Evolutionary conservation across 176 grass and related monocot genomes (phyloP), one percentile per base, ranked within the genome.

Genomic region (Musa schizocarpa): DNA sequence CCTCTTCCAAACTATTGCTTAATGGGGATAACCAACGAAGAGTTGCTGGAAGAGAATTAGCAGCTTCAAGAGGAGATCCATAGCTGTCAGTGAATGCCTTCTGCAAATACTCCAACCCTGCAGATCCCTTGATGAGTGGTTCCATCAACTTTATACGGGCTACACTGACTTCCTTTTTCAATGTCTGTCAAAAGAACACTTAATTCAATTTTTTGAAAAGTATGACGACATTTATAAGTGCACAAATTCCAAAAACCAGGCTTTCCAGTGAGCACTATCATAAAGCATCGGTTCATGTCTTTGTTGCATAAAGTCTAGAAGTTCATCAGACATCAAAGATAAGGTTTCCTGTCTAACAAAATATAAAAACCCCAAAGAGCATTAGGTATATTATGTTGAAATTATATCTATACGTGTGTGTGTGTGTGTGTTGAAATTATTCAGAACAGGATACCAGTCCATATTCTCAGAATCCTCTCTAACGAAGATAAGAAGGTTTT

Each of bases 81-180:
- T 86, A 89, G 27, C 71, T 88, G 73, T 92, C 88, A 22, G 82
- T 10, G 78, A 99, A 99, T 77, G 90, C 95, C 73, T 99, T 89
- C 71, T 91, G 88, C 77, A 99, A 82, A 74, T 99, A 99, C 65
- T 92, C 90, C 50, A 92, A 78, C 82, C 95, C 95, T 9, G 76
- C 86, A 74, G 86, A 87, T 24, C 88, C 90, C 85, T 89, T 90
- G 71, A 99, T 79, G 43, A 91, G 81, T 0, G 88, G 95, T 73
- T 94, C 82, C 75, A 94, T 76, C 70, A 94, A 71, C 68, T 94
- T 86, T 65, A 99, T 89, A 50, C 71, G 90, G 52, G 88, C 88
- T 64, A 89, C 87, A 53, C 88, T 94, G 34, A 99, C 82, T 80
- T 99, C 90, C 75, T 43, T 85, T 71, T 88, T 86, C 76, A 99